Evolutionary conservation across 2,329 filamentous ascomycete species (phyloP), one percentile per base, ranked within the genome.

Genomic region (Alternaria alternata): DNA sequence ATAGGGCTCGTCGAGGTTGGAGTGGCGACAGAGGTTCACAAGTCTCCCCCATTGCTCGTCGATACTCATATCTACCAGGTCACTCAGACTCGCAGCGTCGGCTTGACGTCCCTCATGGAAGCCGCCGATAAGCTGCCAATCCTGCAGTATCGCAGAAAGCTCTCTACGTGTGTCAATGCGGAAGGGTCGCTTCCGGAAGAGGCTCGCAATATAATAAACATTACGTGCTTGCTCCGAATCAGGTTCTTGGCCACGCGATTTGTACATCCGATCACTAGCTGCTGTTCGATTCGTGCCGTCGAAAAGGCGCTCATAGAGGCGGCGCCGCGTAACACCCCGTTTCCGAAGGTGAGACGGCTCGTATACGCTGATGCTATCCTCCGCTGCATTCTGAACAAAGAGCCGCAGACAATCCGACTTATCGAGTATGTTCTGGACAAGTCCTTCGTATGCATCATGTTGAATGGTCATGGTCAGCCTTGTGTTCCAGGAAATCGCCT

Each of bases 1-100:
- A 57, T 78, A 78, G 18, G 39, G 59, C 16, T 78, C 70, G 16
- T 68, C 34, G 20, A 26, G 24, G 5, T 54, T 51, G 3, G 64
- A 62, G 4, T 64, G 44, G 30, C 70, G 72, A 59, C 79, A 83
- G 5, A 77, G 60, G 39, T 75, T 76, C 5, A 82, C 78, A 26
- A 84, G 66, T 6, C 71, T 58, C 1, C 81, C 82, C 79, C 80
- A 84, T 46, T 79, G 67, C n/a, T 71, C 49, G 7, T 68, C 55
- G 32, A 81, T 53, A 20, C 81, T 62, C 1, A 69, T 55, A 11
- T 72, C 65, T 8, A 83, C 54, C 20, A 65, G 3, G 48, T 65
- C 61, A 47, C 51, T 61, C 26, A 69, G 48, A 41, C 60, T 64
- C 11, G 42, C 51, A n/a, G 59, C 22, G 38, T 52, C n/a, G 39